These are phyloP conservation scores for Trapa incisa DNA, from an alignment of 345 rosid species.

Conservation along the genomic window DNA sequence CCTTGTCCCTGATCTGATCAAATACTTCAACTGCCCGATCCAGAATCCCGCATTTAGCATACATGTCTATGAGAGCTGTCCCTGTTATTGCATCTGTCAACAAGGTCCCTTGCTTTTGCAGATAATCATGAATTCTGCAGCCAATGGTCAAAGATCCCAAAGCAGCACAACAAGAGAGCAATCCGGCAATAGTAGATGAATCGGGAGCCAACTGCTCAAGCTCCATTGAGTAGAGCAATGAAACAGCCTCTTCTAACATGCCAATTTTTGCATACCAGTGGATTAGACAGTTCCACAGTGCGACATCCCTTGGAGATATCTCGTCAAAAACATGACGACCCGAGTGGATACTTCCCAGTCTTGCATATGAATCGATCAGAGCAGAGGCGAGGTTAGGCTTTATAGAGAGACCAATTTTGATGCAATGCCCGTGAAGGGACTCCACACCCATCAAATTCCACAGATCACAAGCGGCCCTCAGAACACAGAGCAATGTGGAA, in stretches of 20 bases:
- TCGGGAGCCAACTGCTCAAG: slow-evolving; percentile 25
- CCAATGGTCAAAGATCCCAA: slow-evolving; percentile 30
- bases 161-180: slow-evolving; percentile 42
- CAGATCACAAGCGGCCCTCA: slow-evolving; percentile 29
- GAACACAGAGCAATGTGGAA: slow-evolving; percentile 27
- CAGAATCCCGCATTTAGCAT: slow-evolving; percentile 43
- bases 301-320: slow-evolving; percentile 31
- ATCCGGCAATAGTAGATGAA: slow-evolving; percentile 43
- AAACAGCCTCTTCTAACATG: slow-evolving; percentile 32
- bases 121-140: slow-evolving; percentile 16
- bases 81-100: slow-evolving; percentile 39
- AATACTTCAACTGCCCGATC: slow-evolving; percentile 35
- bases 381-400: slow-evolving; percentile 37
- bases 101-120: slow-evolving; percentile 27
- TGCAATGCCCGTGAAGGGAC: slow-evolving; percentile 34
- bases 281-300: slow-evolving; percentile 59
- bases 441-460: slow-evolving; percentile 26
- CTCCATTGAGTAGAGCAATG: slow-evolving; percentile 42
- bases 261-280: slow-evolving; percentile 44
- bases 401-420: slow-evolving; percentile 29
- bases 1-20: slow-evolving; percentile 32
- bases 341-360: slow-evolving; percentile 22
- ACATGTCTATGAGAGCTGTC: slow-evolving; percentile 54
- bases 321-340: slow-evolving; percentile 39
- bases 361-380: slow-evolving; percentile 39